Conservation (phyloP, 1,139 yeast species). For the Blastobotrys petasosporus region DNA sequence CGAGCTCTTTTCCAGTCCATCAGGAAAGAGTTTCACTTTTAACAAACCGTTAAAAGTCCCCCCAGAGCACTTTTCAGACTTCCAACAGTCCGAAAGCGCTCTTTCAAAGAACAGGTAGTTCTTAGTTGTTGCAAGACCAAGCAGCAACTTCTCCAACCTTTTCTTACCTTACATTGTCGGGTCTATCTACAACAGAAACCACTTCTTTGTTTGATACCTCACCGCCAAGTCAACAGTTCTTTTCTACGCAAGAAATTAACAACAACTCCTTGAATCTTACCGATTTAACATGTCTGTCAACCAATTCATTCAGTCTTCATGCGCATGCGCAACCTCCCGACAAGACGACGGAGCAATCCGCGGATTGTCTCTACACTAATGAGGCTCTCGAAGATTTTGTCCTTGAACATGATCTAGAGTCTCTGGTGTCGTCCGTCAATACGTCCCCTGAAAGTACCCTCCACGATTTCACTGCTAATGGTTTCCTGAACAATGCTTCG, state of each 20-base stretch:
- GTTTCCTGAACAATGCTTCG: not conserved
- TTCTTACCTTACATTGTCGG: slow-evolving; percentile 12
- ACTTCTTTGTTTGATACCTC: slow-evolving; percentile 16
- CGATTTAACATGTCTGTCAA: slow-evolving; percentile 1
- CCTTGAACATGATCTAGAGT: not conserved
- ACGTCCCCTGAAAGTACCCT: not conserved
- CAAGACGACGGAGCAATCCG: too few relatives aligned
- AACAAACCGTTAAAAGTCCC: not conserved
- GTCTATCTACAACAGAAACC: slow-evolving; percentile 15
- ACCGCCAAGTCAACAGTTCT: not conserved
- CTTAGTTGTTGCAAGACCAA: slow-evolving; percentile 8
- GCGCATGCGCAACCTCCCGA: too few relatives aligned
- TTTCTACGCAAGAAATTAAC: not conserved
- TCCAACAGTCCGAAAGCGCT: not conserved
- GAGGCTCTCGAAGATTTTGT: not conserved
- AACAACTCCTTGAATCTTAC: not conserved
- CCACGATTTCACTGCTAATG: not conserved
- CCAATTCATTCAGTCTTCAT: too few relatives aligned
- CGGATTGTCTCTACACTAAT: too few relatives aligned
- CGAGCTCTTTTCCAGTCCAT: not conserved
- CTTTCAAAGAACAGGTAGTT: not conserved
- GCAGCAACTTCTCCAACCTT: slow-evolving; percentile 7
- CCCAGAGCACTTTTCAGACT: not conserved
- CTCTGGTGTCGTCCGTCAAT: not conserved
- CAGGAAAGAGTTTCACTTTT: too few relatives aligned